Evolutionary conservation across 129 eudicot species (phyloP), one percentile per base, ranked within the genome.

Genomic region (Apium graveolens): DNA sequence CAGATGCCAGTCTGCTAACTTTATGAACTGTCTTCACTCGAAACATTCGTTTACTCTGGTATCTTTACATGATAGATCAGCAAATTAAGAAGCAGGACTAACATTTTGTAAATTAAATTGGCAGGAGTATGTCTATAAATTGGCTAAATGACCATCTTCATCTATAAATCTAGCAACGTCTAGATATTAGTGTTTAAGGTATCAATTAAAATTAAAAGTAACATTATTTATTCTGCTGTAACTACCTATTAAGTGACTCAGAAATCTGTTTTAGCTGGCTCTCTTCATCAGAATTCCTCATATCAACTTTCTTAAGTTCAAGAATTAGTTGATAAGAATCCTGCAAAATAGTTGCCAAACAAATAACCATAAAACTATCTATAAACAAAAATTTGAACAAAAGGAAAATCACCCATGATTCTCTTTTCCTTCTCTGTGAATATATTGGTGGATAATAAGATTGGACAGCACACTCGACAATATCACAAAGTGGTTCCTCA

Each of bases 1-100:
- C 77, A 32, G 88, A 85, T 79, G 85, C 85, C 79, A 85, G 73
- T 45, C 85, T 85, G 55, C 81, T 82, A 82, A 85, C 78, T 6
- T 44, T 26, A 41, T 85, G 85, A 73, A 82, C 81, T 70, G 81
- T 76, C 77, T 32, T 79, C 13, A 84, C 83, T 46, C 85, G 80
- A 16, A 79, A 76, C 32, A 82, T 82, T 79, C 88, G 72, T 82
- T 76, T 82, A 32, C 77, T 80, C 43, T 85, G 79, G 45, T 85
- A 79, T 76, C 83, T 85, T 46, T 48, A 38, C 31, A 38, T n/a
- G n/a, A n/a, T n/a, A n/a, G n/a, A n/a, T 26, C 75, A 38, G n/a
- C 41, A 20, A 11, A 45, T 78, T 74, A 46, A 27, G 34, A 24
- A 57, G 42, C 42, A 66, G 75, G 42, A 43, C 11, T 31, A 41